These are phyloP conservation scores for Bipolaris cookei DNA, from an alignment of 2,329 filamentous ascomycete species.

Conservation along the genomic window DNA sequence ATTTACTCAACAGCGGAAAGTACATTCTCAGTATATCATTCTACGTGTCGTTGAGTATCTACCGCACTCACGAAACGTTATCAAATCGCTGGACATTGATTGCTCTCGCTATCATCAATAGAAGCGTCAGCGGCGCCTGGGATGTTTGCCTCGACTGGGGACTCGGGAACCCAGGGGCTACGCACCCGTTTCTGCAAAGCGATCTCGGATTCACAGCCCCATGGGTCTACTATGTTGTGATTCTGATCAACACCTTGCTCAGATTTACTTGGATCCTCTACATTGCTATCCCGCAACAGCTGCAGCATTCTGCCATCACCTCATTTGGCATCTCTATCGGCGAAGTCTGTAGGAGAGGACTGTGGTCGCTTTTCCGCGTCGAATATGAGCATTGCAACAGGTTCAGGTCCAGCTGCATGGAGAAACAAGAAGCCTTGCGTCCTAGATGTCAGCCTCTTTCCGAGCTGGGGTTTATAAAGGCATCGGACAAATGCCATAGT, in stretches of 20 bases:
- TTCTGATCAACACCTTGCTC: conserved; percentile 78
- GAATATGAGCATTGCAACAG: conserved; percentile 94
- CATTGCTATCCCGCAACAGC: conserved; percentile 75
- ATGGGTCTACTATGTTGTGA: conserved; percentile 83
- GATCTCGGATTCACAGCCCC: conserved; percentile 24
- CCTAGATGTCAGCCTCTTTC: no score
- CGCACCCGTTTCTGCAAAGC: background rate
- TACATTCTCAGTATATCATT: conserved; percentile 77
- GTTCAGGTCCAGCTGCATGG: no score
- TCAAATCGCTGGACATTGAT: conserved; percentile 87
- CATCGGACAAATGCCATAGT: no score
- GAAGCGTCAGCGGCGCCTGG: background rate
- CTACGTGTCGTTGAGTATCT: background rate
- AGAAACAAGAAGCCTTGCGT: no score
- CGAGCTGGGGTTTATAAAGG: no score
- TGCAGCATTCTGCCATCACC: conserved; percentile 78
- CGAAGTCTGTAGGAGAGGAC: conserved; percentile 75
- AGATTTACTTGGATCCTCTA: conserved; percentile 94
- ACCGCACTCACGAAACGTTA: conserved; percentile 60
- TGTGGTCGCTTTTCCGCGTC: conserved; percentile 88
- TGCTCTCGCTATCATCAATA: conserved; percentile 73
- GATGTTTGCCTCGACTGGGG: background rate
- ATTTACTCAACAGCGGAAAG: conserved; percentile 87
- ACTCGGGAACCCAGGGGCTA: background rate
- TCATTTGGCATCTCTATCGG: conserved; percentile 78